Evolutionary conservation across 768 basidiomycete species (phyloP), one percentile per base, ranked within the genome.

Genomic region (Plicaturopsis crispa): DNA sequence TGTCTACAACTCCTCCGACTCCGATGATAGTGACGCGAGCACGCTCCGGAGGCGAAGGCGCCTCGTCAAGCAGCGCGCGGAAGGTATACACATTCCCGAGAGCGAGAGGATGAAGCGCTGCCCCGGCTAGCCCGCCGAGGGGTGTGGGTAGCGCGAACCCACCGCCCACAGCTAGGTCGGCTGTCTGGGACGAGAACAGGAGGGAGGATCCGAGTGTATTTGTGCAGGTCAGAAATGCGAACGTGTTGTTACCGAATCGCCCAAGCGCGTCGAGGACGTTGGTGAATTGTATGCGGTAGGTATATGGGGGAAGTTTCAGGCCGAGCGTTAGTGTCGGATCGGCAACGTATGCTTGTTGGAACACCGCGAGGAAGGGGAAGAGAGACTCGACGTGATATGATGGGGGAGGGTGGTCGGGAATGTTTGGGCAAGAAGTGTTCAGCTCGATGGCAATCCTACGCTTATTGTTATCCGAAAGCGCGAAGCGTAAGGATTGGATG

Each of bases 371-470:
- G 39, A 85, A 59, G 2, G 77, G 70, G 0, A 53, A 37, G 36
- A 89, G 70, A 1, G 65, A 56, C 1, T 60, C 10, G 36, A 77
- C 67, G 26, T 70, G 57, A 58, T 91, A 91, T 14, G 79, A 71
- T 0, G 84, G 85, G 0, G 84, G 71, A 3, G 69, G 52, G 18
- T 66, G 62, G 8, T 57, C 59, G 39, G 56, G 52, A 47, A 90
- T 83, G 53, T 92, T 92, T 3, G 89, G 89, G 47, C 89, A 92
- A 28, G 80, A 84, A 0, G 85, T 78, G 56, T 92, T 92, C 51
- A 91, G 65, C 57, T 92, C 89, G 48, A 89, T 60, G 11, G 73
- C 88, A 43, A 91, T 62, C 45, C 65, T 49, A 31, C 41, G 33
- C n/a, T 46, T 16, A 22, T 32, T 22, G 2, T 36, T 41, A 43